These are phyloP conservation scores for Leptographium flavum DNA, from an alignment of 2,329 filamentous ascomycete genomes.

Conservation along the genomic window DNA sequence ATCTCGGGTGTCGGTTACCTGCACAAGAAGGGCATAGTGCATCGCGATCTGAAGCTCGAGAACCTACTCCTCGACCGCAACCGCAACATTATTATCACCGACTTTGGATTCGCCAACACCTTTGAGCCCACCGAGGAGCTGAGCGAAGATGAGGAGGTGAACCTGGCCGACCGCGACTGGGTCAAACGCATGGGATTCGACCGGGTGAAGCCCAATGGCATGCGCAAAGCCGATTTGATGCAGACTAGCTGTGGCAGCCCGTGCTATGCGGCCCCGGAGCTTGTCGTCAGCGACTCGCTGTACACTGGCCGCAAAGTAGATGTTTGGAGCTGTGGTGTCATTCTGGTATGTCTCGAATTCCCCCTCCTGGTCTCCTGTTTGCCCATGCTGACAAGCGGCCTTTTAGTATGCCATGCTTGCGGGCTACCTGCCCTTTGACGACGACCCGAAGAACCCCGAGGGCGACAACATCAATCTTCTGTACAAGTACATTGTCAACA, in stretches of 20 bases:
- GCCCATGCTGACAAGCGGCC: not conserved
- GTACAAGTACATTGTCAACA: slow-evolving; percentile 98
- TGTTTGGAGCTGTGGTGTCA: slow-evolving; percentile 98
- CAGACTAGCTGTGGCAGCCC: slow-evolving; percentile 97
- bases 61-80: slow-evolving; percentile 91
- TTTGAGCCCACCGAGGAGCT: slow-evolving; percentile 85
- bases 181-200: slow-evolving; percentile 81
- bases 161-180: slow-evolving; percentile 73
- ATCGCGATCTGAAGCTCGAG: slow-evolving; percentile 91
- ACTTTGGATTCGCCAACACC: slow-evolving; percentile 97
- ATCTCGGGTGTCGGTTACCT: slow-evolving; percentile 94
- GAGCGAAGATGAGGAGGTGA: slow-evolving; percentile 77
- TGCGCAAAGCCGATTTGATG: slow-evolving; percentile 87
- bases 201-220: slow-evolving; percentile 57
- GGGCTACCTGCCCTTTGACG: slow-evolving; percentile 93
- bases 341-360: slow-evolving; percentile 54
- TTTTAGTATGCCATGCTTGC: slow-evolving; percentile 95
- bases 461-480: slow-evolving; percentile 98
- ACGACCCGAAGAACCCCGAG: slow-evolving; percentile 94
- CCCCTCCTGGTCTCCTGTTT: not conserved
- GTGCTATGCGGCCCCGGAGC: slow-evolving; percentile 91
- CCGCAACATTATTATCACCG: slow-evolving; percentile 97
- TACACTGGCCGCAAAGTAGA: slow-evolving; percentile 98
- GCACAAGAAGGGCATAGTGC: slow-evolving; percentile 97
- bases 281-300: slow-evolving; percentile 92